Conservation (phyloP, 208 protist species). For the Trypanosoma boissoni region DNA sequence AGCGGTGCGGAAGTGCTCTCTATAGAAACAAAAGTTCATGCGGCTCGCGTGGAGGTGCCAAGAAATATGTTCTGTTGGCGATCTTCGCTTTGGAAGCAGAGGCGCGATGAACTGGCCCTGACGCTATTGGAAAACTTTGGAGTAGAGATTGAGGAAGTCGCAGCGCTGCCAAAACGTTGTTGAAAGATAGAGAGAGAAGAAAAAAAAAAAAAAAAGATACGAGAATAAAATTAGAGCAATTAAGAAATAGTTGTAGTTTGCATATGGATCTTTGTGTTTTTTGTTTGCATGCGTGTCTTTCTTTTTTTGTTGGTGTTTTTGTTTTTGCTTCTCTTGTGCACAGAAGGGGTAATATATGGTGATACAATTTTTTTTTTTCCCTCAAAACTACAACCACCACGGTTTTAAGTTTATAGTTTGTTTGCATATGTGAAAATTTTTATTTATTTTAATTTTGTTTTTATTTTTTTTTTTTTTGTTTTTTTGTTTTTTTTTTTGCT, state of each 20-base stretch:
- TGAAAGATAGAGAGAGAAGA: neutral
- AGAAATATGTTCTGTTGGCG: conserved; percentile 22
- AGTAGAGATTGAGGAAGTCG: conserved; percentile 37
- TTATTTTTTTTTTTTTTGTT: conserved; percentile 10
- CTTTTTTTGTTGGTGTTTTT: conserved; percentile 5
- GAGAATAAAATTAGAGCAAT: neutral
- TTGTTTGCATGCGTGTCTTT: neutral
- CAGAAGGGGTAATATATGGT: neutral
- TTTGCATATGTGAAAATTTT: conserved; percentile 13
- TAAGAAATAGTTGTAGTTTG: neutral
- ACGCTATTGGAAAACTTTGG: conserved; percentile 45
- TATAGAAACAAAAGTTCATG: conserved; percentile 18
- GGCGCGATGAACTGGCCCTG: conserved; percentile 33
- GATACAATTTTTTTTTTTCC: conserved; percentile 12
- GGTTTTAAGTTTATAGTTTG: neutral
- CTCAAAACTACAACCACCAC: neutral
- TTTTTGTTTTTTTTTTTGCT: neutral
- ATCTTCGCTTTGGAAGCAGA: conserved; percentile 37
- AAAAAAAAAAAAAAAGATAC: neutral
- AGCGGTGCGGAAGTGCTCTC: conserved; percentile 17
- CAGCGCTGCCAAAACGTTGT: conserved; percentile 11
- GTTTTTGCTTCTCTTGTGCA: conserved; percentile 6
- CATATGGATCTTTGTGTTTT: neutral
- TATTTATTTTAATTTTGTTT: conserved; percentile 6
- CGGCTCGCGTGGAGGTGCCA: conserved; percentile 29